These are phyloP conservation scores for Cystobasidiopsis lactophilus DNA, from an alignment of 768 basidiomycete genomes.

Conservation along the genomic window DNA sequence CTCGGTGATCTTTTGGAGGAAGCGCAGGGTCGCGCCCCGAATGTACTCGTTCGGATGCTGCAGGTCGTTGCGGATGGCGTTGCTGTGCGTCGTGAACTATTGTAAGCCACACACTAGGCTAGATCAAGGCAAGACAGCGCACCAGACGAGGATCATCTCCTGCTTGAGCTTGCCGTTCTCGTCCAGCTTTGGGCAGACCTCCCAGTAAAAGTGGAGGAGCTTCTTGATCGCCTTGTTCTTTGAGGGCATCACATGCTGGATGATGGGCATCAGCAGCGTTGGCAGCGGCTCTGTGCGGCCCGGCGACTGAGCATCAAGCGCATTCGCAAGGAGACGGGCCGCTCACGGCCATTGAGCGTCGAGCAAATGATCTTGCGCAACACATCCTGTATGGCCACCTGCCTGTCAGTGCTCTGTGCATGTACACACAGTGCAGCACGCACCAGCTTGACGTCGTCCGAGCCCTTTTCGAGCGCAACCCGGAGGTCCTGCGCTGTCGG, in stretches of 20 bases:
- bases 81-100: conserved; percentile 31
- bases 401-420: too few relatives aligned
- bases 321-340: conserved; percentile 41
- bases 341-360: conserved; percentile 82
- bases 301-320: background rate
- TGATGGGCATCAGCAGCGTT: conserved; percentile 75
- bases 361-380: conserved; percentile 80
- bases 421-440: too few relatives aligned
- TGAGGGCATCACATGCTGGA: conserved; percentile 90
- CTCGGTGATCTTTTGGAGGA: conserved; percentile 86
- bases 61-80: conserved; percentile 92
- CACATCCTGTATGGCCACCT: conserved; percentile 36
- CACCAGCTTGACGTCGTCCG: conserved; percentile 72
- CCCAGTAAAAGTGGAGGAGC: conserved; percentile 63
- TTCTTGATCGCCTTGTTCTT: conserved; percentile 95
- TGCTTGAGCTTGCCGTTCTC: conserved; percentile 94
- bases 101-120: background rate
- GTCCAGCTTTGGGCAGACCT: conserved; percentile 93
- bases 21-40: conserved; percentile 86
- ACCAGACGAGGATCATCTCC: conserved; percentile 99
- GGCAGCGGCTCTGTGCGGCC: background rate
- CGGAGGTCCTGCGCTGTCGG: conserved; percentile 14
- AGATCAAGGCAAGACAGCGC: conserved; percentile 25
- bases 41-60: conserved; percentile 99
- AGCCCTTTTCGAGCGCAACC: conserved; percentile 61